Conservation (phyloP, 75 land plant species). For the Cryptomeria japonica region DNA sequence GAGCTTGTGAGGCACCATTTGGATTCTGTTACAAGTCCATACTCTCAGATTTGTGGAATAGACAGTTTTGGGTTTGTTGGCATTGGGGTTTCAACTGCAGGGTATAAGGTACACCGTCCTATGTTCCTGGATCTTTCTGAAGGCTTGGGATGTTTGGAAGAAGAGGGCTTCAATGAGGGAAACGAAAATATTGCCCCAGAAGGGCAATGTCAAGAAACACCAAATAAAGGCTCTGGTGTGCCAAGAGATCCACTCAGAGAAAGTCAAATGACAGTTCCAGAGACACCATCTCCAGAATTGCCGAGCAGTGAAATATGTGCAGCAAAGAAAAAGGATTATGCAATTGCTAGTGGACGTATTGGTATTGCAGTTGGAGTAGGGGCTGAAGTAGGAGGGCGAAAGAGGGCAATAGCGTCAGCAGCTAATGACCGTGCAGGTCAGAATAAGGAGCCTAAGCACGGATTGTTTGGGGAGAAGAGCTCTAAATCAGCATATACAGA, state of each 20-base stretch:
- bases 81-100: conserved; percentile 7
- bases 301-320: conserved; percentile 40
- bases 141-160: conserved; percentile 11
- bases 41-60: conserved; percentile 60
- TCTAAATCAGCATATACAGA: conserved; percentile 60
- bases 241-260: conserved; percentile 67
- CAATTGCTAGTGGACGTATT: conserved; percentile 39
- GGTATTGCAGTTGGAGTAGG: neutral
- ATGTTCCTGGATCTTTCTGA: conserved; percentile 55
- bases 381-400: conserved; percentile 45
- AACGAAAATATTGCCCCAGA: conserved; percentile 56
- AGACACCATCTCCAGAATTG: conserved; percentile 94
- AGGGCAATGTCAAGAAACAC: conserved; percentile 48
- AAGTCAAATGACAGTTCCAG: conserved; percentile 89
- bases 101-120: conserved; percentile 19
- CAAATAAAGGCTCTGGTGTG: conserved; percentile 45
- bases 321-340: conserved; percentile 58
- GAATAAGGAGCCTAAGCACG: conserved; percentile 12
- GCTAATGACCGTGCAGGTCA: conserved; percentile 12
- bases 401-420: conserved; percentile 33
- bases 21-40: conserved; percentile 86
- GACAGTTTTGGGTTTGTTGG: conserved; percentile 26
- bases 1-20: conserved; percentile 81
- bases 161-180: conserved; percentile 31
- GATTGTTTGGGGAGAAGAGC: conserved; percentile 23